Evolutionary conservation across 2,329 filamentous ascomycete genomes (phyloP).

Genomic region (Tolypocladium amazonense): DNA sequence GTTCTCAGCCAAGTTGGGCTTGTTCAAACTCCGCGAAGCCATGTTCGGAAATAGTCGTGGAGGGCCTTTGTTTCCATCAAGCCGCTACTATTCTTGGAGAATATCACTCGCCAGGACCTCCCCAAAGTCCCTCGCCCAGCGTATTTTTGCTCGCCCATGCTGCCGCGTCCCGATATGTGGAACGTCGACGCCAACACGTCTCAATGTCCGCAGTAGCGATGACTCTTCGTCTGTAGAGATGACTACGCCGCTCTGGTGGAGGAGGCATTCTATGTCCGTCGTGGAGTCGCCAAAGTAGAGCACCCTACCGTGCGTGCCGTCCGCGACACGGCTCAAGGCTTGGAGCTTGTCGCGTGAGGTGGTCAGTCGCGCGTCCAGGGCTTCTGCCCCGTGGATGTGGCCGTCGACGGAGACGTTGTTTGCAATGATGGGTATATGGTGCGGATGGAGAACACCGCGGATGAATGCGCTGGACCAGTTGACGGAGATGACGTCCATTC

Average conservation of each 20-base stretch:
- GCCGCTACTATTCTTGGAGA: slow-evolving; percentile 6
- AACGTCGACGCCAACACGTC: slow-evolving; percentile 25
- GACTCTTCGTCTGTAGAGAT: slow-evolving; percentile 27
- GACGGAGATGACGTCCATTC: slow-evolving; percentile 35
- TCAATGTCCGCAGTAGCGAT: slow-evolving; percentile 24
- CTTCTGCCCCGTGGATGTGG: slow-evolving; percentile 27
- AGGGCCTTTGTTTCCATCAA: not conserved
- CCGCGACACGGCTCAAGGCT: slow-evolving; percentile 22
- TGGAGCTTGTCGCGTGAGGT: slow-evolving; percentile 36
- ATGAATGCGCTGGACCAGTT: slow-evolving; percentile 42
- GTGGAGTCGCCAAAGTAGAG: slow-evolving; percentile 49
- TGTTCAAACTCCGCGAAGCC: not conserved
- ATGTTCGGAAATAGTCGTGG: not conserved
- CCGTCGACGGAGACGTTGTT: slow-evolving; percentile 32
- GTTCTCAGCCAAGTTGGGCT: not conserved
- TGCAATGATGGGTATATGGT: slow-evolving; percentile 26
- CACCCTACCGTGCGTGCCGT: slow-evolving; percentile 10
- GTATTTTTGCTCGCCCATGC: slow-evolving; percentile 10
- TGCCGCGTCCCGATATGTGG: slow-evolving; percentile 20
- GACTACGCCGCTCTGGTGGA: slow-evolving; percentile 33
- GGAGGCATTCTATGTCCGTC: slow-evolving; percentile 44
- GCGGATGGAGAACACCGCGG: slow-evolving; percentile 27
- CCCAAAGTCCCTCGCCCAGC: slow-evolving; percentile 32
- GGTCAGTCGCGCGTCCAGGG: slow-evolving; percentile 14
- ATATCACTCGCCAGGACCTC: slow-evolving; percentile 26